A percentile compares a stretch with the other conserved stretches of the same genome.
These are phyloP conservation scores for Cladophialophora psammophila DNA, from an alignment of 2,329 filamentous ascomycete genomes.

Conservation along the genomic window DNA sequence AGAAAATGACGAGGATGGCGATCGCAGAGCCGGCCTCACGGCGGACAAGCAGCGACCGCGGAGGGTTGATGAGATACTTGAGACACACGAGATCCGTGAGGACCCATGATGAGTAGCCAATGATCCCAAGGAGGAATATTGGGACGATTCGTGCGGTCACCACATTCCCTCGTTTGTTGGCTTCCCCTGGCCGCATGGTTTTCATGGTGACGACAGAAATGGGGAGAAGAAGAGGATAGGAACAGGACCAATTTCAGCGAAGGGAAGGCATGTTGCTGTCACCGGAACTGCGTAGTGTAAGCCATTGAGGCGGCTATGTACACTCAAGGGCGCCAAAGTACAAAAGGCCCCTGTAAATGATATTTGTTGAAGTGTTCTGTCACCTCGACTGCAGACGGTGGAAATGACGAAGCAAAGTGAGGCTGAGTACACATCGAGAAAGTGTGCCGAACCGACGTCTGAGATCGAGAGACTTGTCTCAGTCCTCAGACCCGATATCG, in stretches of 20 bases:
- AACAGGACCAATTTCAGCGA: neutral
- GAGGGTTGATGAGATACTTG: constrained; percentile 70
- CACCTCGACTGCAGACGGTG: neutral
- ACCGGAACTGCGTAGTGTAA: constrained; percentile 1
- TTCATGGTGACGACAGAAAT: constrained; percentile 21
- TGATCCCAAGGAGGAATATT: constrained; percentile 68
- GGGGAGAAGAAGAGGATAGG: neutral
- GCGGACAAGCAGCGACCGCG: constrained; percentile 46
- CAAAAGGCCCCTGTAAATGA: neutral
- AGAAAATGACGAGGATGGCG: constrained; percentile 75
- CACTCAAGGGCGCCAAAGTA: neutral
- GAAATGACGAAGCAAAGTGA: neutral
- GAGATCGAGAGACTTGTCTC: no score
- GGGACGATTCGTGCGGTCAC: constrained; percentile 73
- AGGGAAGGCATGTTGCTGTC: constrained; percentile 6
- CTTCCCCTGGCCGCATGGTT: constrained; percentile 26
- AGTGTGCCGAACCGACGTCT: neutral
- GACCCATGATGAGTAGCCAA: constrained; percentile 75
- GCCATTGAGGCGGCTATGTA: neutral
- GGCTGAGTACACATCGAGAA: neutral
- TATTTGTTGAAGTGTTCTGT: neutral
- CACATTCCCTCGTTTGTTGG: constrained; percentile 52
- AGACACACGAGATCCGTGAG: constrained; percentile 73
- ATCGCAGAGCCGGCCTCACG: constrained; percentile 66
- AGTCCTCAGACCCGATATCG: no score